Conservation (phyloP, 2,329 filamentous ascomycete species). For the Paecilomyces formosus region DNA sequence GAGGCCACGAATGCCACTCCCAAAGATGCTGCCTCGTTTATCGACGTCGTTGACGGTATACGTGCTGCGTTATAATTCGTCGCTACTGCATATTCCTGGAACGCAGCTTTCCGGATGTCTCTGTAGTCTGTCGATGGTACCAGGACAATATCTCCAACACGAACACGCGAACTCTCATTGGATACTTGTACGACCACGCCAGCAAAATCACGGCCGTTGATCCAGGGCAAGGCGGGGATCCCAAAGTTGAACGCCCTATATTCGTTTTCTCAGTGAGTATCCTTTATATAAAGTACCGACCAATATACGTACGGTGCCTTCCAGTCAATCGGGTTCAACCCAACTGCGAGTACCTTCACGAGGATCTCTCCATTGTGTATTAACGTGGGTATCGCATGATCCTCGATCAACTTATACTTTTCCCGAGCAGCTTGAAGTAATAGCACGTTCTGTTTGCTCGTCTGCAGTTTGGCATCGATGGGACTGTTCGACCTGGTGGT, state of each 20-base stretch:
- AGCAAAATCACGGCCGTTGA: slow-evolving; percentile 63
- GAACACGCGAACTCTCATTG: slow-evolving; percentile 41
- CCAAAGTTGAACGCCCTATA: slow-evolving; percentile 62
- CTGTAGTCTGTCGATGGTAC: slow-evolving; percentile 63
- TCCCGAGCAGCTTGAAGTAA: slow-evolving; percentile 45
- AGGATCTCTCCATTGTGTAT: slow-evolving; percentile 48
- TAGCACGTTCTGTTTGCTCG: slow-evolving; percentile 39
- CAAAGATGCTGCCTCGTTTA: slow-evolving; percentile 53
- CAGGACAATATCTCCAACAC: slow-evolving; percentile 50
- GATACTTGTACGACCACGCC: slow-evolving; percentile 52
- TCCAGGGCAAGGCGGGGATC: slow-evolving; percentile 59
- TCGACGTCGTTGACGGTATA: slow-evolving; percentile 47
- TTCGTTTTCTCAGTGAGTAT: background rate
- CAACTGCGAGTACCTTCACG: slow-evolving; percentile 57
- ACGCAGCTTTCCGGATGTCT: slow-evolving; percentile 63
- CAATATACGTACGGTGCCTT: slow-evolving; percentile 55
- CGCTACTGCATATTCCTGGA: slow-evolving; percentile 61
- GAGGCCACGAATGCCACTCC: slow-evolving; percentile 68
- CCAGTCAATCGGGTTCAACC: slow-evolving; percentile 71
- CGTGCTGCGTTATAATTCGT: slow-evolving; percentile 58
- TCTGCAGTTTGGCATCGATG: background rate
- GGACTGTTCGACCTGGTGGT: background rate
- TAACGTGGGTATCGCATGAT: slow-evolving; percentile 42
- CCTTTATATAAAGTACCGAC: background rate
- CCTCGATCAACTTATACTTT: slow-evolving; percentile 40